Evolutionary conservation across 257 asterid species (phyloP), one percentile per base, ranked within the genome.

Genomic region (Pogostemon cablin): DNA sequence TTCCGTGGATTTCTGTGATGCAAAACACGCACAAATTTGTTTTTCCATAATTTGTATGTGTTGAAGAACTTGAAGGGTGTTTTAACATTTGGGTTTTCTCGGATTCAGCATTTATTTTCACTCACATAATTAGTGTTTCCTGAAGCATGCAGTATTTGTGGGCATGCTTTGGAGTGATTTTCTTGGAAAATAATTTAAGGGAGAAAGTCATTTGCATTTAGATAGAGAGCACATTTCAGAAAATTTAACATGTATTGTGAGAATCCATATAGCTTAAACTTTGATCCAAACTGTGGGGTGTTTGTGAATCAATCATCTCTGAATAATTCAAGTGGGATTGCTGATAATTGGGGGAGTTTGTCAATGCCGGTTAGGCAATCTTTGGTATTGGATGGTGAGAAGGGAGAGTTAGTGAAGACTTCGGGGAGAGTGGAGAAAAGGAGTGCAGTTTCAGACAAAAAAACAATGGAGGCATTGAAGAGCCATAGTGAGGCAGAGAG

Each of bases 401-500:
- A 61, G 73, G 80, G 85, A 32, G 90, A 86, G 76, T 58, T 83
- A 37, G 90, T 81, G 76, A 83, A 83, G 79, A 73, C 81, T 40
- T 75, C 79, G 15, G 85, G 77, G 68, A 80, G 72, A 73, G 56
- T 67, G 57, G 86, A 74, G 68, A 89, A 82, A 70, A 84, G 72
- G 74, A 56, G 52, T 58, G 90, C 69, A 43, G 65, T 39, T 67
- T 67, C 91, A 4, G 92, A 72, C 69, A 83, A 76, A 10, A 92
- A 89, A 77, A 71, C 86, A 0, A 44, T 68, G 25, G 93, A 89
- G 7, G 96, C 96, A 48, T 80, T 89, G 81, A 92, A 86, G 85
- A 89, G 92, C 68, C 98, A 89, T 61, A 92, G 98, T 62, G 98
- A 92, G 78, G 91, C 98, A 20, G 98, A 92, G 81, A 84, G 84